Percentiles rank a stretch among this genome's conserved stretches.
phyloP scores from a whole-genome alignment of 2,329 filamentous ascomycete species.

The Pseudogymnoascus destructans region DNA sequence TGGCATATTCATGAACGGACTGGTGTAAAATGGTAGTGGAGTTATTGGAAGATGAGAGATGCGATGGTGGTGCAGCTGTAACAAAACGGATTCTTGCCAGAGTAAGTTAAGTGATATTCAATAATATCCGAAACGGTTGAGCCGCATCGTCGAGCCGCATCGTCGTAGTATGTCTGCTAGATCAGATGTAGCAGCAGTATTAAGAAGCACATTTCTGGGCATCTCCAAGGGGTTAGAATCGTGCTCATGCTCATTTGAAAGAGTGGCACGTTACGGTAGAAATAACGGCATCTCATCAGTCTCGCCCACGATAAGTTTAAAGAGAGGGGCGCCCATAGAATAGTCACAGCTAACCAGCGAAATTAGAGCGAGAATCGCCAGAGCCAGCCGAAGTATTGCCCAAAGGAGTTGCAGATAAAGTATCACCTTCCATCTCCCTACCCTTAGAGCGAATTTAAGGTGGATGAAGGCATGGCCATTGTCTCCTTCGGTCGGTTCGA shows the following conservation, averaged over 20 bases:
- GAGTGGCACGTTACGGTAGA: not conserved
- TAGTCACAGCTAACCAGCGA: not conserved
- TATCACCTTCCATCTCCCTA: not conserved
- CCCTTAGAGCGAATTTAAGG: not conserved
- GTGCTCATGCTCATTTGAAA: not conserved
- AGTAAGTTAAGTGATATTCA: not conserved
- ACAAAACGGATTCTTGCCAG: not conserved
- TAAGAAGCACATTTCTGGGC: not conserved
- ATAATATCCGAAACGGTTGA: not conserved
- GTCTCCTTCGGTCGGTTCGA: not conserved
- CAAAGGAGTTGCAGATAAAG: not conserved
- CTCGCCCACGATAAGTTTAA: not conserved
- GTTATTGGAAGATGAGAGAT: not conserved
- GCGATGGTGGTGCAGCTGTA: not conserved
- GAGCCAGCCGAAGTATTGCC: not conserved
- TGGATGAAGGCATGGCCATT: not conserved
- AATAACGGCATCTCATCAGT: not conserved
- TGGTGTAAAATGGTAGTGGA: not conserved
- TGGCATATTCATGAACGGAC: not conserved
- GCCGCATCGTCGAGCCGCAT: not conserved
- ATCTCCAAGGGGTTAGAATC: not conserved
- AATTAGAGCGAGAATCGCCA: not conserved
- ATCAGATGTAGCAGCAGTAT: not conserved
- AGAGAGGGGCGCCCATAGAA: not conserved
- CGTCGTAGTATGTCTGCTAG: not conserved